These are phyloP conservation scores for Penicillium brevicompactum DNA, from an alignment of 2,329 filamentous ascomycete species.

Conservation along the genomic window DNA sequence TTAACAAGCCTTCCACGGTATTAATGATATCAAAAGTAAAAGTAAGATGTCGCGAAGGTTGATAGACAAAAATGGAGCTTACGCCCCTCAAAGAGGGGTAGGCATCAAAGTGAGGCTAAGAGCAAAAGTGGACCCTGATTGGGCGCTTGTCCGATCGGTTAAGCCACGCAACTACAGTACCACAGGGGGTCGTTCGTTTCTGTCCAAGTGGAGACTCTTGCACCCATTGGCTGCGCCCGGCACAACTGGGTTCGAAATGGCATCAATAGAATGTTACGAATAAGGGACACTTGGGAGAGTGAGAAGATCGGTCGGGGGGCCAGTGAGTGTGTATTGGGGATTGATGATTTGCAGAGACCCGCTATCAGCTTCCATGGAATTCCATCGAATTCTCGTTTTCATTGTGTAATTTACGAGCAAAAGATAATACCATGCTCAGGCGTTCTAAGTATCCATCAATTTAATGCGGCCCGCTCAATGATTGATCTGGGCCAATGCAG, in stretches of 20 bases:
- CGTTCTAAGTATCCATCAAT: background rate
- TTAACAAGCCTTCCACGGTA: background rate
- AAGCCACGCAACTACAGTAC: background rate
- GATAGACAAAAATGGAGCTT: background rate
- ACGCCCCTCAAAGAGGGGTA: background rate
- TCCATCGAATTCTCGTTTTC: constrained; percentile 1
- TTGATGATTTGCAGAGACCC: background rate
- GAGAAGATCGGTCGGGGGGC: background rate
- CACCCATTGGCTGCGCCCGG: background rate
- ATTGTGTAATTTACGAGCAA: constrained; percentile 5
- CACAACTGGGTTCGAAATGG: background rate
- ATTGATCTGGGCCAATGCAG: background rate
- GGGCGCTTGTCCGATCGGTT: background rate
- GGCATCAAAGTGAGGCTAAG: background rate
- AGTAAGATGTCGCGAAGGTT: background rate
- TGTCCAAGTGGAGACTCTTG: background rate
- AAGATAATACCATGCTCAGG: constrained; percentile 2
- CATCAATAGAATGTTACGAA: background rate
- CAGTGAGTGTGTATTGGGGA: background rate
- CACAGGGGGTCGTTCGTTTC: background rate
- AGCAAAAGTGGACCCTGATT: background rate
- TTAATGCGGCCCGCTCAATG: constrained; percentile 3
- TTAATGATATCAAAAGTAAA: background rate
- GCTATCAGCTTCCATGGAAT: background rate
- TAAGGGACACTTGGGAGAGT: background rate